These are phyloP conservation scores for Tylopilus vinaceipallidus DNA, from an alignment of 768 basidiomycete species.

Conservation along the genomic window DNA sequence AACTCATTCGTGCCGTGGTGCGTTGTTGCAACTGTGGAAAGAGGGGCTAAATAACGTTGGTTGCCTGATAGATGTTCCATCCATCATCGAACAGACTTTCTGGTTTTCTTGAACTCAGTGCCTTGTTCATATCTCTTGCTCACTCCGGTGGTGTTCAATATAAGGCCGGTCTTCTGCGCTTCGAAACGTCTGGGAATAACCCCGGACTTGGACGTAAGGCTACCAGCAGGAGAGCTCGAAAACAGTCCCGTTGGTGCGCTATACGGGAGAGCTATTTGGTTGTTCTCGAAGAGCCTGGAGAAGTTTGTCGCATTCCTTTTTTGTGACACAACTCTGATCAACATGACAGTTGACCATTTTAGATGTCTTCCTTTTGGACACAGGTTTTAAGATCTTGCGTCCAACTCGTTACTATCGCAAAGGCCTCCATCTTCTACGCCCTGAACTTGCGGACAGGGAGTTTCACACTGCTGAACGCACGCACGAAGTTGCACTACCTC, in stretches of 20 bases:
- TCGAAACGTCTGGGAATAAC: conserved; percentile 52
- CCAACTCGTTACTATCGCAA: conserved; percentile 88
- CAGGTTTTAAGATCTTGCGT: conserved; percentile 86
- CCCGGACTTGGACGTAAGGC: conserved; percentile 66
- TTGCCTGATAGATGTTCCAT: conserved; percentile 79
- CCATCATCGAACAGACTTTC: conserved; percentile 87
- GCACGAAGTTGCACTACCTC: conserved; percentile 18
- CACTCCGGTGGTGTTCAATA: conserved; percentile 81
- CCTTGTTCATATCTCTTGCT: conserved; percentile 79
- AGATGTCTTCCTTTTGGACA: conserved; percentile 92
- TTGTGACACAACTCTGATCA: background rate
- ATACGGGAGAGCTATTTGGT: conserved; percentile 92
- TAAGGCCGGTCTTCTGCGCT: conserved; percentile 82
- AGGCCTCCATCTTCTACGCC: conserved; percentile 67
- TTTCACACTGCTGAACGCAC: conserved; percentile 19
- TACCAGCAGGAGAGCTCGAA: conserved; percentile 53
- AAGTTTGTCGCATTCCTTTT: conserved; percentile 46
- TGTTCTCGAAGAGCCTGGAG: conserved; percentile 80
- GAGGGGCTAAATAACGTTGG: conserved; percentile 3
- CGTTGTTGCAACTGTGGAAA: conserved; percentile 23
- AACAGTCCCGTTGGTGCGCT: conserved; percentile 83
- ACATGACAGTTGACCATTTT: conserved; percentile 65
- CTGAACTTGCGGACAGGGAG: conserved; percentile 28
- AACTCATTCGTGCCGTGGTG: conserved; percentile 87
- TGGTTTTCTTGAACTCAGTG: conserved; percentile 89